Percentiles rank a stretch among this genome's conserved stretches.
These are phyloP conservation scores for Cystobasidium sp. DNA, from an alignment of 1,284 basidiomycete species.

Conservation along the genomic window DNA sequence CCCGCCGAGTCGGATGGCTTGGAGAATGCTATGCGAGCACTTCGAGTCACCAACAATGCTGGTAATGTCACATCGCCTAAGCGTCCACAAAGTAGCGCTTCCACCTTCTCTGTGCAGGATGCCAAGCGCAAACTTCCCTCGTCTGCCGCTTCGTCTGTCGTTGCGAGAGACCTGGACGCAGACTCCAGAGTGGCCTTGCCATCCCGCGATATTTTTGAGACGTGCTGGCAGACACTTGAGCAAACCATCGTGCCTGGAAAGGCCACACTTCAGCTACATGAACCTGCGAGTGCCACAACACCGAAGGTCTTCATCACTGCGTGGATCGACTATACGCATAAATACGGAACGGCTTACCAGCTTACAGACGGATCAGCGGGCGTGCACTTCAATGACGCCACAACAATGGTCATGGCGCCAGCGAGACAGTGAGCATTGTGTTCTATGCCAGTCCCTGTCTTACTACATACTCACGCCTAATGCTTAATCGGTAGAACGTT, in stretches of 20 bases:
- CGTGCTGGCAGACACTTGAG: constrained; percentile 47
- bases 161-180: constrained; percentile 12
- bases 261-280: not conserved
- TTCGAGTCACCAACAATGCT: constrained; percentile 35
- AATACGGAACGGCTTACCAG: constrained; percentile 98
- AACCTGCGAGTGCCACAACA: constrained; percentile 60
- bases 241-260: constrained; percentile 33
- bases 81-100: constrained; percentile 10
- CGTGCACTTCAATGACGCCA: constrained; percentile 95
- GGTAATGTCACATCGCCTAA: constrained; percentile 22
- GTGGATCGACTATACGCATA: constrained; percentile 98
- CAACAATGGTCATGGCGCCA: constrained; percentile 79
- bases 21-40: constrained; percentile 35
- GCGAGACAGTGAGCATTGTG: constrained; percentile 70
- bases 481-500: constrained; percentile 61
- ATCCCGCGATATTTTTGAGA: constrained; percentile 49
- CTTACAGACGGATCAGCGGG: constrained; percentile 92
- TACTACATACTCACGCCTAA: not conserved
- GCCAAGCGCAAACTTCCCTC: constrained; percentile 25
- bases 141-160: constrained; percentile 30
- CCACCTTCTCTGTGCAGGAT: constrained; percentile 1
- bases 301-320: constrained; percentile 90
- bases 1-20: constrained; percentile 9
- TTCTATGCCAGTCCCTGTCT: not conserved
- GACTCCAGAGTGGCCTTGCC: constrained; percentile 35